Evolutionary conservation across 306 rosid genomes (phyloP).

Genomic region (Argentina anserina): DNA sequence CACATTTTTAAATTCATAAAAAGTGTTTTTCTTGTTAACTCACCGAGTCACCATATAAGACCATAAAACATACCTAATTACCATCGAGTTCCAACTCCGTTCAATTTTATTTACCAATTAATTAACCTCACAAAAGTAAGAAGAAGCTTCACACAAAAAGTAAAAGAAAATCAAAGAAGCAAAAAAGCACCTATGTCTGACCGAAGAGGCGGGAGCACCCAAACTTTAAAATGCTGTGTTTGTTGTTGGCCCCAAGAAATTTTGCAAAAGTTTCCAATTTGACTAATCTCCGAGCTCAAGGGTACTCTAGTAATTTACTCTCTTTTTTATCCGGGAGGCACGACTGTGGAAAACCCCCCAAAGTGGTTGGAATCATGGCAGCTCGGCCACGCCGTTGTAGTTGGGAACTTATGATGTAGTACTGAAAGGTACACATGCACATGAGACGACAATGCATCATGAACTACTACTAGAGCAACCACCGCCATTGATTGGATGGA

Average conservation of each 20-base stretch:
- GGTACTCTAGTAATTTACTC: not conserved
- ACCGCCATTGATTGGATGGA: slow-evolving; percentile 48
- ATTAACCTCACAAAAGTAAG: too few species aligned
- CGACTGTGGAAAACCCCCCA: slow-evolving; percentile 29
- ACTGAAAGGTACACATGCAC: slow-evolving; percentile 37
- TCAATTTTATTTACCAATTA: not conserved
- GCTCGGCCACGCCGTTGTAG: slow-evolving; percentile 48
- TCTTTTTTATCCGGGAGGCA: slow-evolving; percentile 10
- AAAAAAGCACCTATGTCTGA: not conserved
- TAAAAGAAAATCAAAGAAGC: not conserved
- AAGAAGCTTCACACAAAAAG: not conserved
- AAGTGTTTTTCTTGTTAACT: too few species aligned
- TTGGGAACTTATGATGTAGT: slow-evolving; percentile 25
- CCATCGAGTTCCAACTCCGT: too few species aligned
- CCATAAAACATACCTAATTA: too few species aligned
- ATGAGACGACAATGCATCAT: slow-evolving; percentile 26
- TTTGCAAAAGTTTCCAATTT: not conserved
- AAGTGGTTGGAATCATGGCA: slow-evolving; percentile 55
- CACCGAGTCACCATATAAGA: too few species aligned
- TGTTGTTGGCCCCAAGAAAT: slow-evolving; percentile 9
- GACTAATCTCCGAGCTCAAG: not conserved
- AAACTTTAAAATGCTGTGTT: slow-evolving; percentile 14
- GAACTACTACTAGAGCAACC: slow-evolving; percentile 4
- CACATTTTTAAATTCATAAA: too few species aligned
- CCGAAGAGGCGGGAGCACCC: slow-evolving; percentile 24